Percentiles rank a stretch among this genome's conserved stretches.
Conservation (phyloP, 2,329 filamentous ascomycete species). For the Raffaelea arxii region DNA sequence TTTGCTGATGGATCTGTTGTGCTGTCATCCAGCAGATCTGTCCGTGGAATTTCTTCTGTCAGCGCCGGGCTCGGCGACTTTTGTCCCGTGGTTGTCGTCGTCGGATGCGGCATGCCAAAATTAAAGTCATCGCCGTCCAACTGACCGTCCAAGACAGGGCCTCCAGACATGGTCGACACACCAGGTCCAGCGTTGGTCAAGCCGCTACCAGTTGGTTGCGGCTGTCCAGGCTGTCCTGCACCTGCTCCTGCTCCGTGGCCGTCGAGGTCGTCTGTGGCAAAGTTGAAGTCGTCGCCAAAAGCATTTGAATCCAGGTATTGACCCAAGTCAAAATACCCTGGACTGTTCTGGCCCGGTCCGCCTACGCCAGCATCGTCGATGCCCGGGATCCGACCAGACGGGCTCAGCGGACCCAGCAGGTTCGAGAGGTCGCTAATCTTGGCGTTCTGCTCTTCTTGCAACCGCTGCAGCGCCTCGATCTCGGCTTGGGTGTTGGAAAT, state of each 20-base stretch:
- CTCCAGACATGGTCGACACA: neutral
- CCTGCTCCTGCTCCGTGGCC: slow-evolving; percentile 16
- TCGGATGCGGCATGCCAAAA: slow-evolving; percentile 27
- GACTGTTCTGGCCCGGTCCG: slow-evolving; percentile 14
- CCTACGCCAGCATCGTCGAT: slow-evolving; percentile 31
- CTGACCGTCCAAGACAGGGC: neutral
- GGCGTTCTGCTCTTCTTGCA: slow-evolving; percentile 69
- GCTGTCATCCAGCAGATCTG: slow-evolving; percentile 9
- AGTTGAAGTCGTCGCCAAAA: slow-evolving; percentile 41
- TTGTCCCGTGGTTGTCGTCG: slow-evolving; percentile 16
- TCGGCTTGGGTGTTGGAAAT: slow-evolving; percentile 63
- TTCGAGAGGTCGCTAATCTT: slow-evolving; percentile 68
- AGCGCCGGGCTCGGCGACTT: slow-evolving; percentile 13
- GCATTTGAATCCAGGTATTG: slow-evolving; percentile 35
- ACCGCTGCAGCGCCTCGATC: slow-evolving; percentile 65
- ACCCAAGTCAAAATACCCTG: slow-evolving; percentile 34
- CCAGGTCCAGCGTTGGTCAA: too few species aligned
- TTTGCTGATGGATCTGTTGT: slow-evolving; percentile 23
- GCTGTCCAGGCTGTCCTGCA: slow-evolving; percentile 6
- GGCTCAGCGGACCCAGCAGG: slow-evolving; percentile 69
- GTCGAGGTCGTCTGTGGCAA: slow-evolving; percentile 28
- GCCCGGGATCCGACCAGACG: slow-evolving; percentile 68
- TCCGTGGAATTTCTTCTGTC: slow-evolving; percentile 11
- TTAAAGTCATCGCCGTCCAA: slow-evolving; percentile 38
- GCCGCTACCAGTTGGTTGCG: neutral